Evolutionary conservation across 768 basidiomycete species (phyloP).

Genomic region (Psilocybe subaeruginosa): DNA sequence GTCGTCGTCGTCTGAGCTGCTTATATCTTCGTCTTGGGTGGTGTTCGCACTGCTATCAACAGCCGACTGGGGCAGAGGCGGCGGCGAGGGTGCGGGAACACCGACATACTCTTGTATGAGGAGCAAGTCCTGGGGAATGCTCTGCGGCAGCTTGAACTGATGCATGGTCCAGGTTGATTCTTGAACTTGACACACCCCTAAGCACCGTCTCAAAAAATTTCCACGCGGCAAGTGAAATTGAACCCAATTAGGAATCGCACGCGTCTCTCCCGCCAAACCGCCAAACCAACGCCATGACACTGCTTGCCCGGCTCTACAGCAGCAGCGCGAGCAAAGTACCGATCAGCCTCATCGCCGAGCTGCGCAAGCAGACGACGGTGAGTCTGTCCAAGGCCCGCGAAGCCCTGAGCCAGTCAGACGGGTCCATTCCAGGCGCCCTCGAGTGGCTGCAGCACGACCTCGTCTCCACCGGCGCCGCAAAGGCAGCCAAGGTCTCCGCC

Average conservation of each 20-base stretch:
- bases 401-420: slow-evolving; percentile 75
- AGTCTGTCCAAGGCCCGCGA: slow-evolving; percentile 89
- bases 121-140: slow-evolving; percentile 72
- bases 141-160: slow-evolving; percentile 62
- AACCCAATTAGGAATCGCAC: slow-evolving; percentile 23
- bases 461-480: slow-evolving; percentile 68
- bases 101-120: slow-evolving; percentile 73
- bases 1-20: slow-evolving; percentile 47
- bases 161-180: slow-evolving; percentile 31
- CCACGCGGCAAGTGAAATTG: slow-evolving; percentile 7
- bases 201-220: slow-evolving; percentile 20
- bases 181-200: slow-evolving; percentile 8
- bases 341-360: slow-evolving; percentile 79
- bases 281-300: too few species aligned
- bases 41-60: slow-evolving; percentile 11
- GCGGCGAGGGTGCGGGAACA: slow-evolving; percentile 16
- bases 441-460: slow-evolving; percentile 83
- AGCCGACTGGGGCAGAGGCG: not conserved
- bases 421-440: slow-evolving; percentile 75
- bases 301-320: slow-evolving; percentile 43
- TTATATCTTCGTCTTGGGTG: slow-evolving; percentile 46
- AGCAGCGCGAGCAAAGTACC: slow-evolving; percentile 61
- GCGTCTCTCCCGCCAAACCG: slow-evolving; percentile 7
- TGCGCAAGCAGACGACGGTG: slow-evolving; percentile 80
- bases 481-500: slow-evolving; percentile 83